phyloP scores from a whole-genome alignment of 23 red algal genomes.

The Gracilaria domingensis region DNA sequence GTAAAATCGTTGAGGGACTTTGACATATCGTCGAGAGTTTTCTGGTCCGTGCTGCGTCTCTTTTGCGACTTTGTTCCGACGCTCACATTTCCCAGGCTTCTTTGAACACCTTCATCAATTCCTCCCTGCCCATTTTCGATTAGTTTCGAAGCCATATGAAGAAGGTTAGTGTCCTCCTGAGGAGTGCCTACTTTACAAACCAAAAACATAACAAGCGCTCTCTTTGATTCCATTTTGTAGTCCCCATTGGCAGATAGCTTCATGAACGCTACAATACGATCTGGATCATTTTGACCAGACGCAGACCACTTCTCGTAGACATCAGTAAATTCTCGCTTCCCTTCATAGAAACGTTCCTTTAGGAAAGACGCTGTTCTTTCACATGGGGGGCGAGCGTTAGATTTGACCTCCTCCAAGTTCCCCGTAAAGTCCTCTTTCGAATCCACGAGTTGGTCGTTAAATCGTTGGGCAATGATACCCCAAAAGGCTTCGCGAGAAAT shows the following conservation, averaged over 20 bases:
- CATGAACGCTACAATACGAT: neutral
- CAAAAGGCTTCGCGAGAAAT: conserved; percentile 7
- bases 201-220: neutral
- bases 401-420: neutral
- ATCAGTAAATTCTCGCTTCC: neutral
- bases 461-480: neutral
- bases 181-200: neutral
- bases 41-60: neutral
- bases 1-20: neutral
- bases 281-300: conserved; percentile 44
- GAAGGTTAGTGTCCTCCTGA: conserved; percentile 21
- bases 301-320: conserved; percentile 25
- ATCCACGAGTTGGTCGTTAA: neutral
- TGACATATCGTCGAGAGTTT: neutral
- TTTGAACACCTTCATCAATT: neutral
- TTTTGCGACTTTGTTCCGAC: neutral
- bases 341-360: conserved; percentile 9
- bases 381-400: neutral
- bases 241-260: neutral
- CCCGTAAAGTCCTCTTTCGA: neutral
- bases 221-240: conserved; percentile 1
- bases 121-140: neutral
- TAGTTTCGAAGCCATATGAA: conserved; percentile 16
- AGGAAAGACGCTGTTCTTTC: neutral
- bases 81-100: neutral